These are phyloP conservation scores for Penicillium macrosclerotiorum DNA, from an alignment of 495 filamentous ascomycete genomes.

Conservation along the genomic window DNA sequence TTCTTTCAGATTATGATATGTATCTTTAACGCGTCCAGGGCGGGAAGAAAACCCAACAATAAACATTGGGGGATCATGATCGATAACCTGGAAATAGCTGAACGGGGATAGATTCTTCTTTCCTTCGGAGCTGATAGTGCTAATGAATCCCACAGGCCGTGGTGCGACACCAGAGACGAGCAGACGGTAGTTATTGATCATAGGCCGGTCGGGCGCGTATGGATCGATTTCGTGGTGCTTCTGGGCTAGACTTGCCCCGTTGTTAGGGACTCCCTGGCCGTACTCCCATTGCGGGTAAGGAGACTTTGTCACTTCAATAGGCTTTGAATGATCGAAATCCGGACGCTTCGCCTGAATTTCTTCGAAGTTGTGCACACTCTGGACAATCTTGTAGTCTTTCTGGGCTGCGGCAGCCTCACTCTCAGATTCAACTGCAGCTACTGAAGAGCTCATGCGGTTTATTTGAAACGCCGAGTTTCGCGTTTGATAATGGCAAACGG, in stretches of 20 bases:
- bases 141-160: constrained; percentile 64
- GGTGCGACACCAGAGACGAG: constrained; percentile 81
- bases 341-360: constrained; percentile 64
- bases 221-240: constrained; percentile 76
- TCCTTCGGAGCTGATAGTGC: constrained; percentile 51
- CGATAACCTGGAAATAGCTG: constrained; percentile 74
- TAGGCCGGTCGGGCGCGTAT: constrained; percentile 61
- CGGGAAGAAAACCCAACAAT: constrained; percentile 65
- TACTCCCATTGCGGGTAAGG: constrained; percentile 68
- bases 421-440: constrained; percentile 4
- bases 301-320: constrained; percentile 65
- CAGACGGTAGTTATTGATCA: constrained; percentile 80
- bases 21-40: constrained; percentile 63
- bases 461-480: not conserved
- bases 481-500: not conserved
- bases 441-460: constrained; percentile 19
- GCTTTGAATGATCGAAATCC: constrained; percentile 48
- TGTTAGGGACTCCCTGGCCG: constrained; percentile 66
- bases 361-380: constrained; percentile 58
- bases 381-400: constrained; percentile 28
- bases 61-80: constrained; percentile 86
- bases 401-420: constrained; percentile 6
- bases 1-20: constrained; percentile 64
- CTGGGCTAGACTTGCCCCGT: constrained; percentile 41
- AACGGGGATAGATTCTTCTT: constrained; percentile 77